These are phyloP conservation scores for Ettlia oleoabundans DNA, from an alignment of 139 green algal genomes.

Conservation along the genomic window DNA sequence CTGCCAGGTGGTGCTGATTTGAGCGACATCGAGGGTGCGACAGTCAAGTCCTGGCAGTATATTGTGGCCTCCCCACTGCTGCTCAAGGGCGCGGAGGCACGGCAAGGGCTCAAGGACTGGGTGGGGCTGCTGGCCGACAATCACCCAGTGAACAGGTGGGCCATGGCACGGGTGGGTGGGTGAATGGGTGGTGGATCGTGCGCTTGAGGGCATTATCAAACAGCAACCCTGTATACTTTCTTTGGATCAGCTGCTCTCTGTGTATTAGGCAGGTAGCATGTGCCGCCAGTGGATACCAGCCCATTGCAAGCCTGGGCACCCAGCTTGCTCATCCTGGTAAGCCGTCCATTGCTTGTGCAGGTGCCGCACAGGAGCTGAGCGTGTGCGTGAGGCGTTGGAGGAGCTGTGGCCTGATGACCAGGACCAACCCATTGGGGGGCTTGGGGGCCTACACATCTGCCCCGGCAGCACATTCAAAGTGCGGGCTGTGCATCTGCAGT, in stretches of 20 bases:
- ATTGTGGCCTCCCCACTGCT: slow-evolving; percentile 45
- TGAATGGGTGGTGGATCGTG: neutral
- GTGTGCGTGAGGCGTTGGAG: slow-evolving; percentile 2
- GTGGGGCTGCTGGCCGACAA: slow-evolving; percentile 48
- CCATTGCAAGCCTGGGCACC: neutral
- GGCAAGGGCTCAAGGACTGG: slow-evolving; percentile 57
- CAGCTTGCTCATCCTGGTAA: neutral
- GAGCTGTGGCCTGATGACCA: slow-evolving; percentile 38
- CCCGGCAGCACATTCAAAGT: slow-evolving; percentile 29
- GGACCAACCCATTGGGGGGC: slow-evolving; percentile 3
- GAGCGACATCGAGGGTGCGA: slow-evolving; percentile 64
- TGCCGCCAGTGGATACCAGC: no score
- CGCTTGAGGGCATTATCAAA: no score
- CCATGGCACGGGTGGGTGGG: neutral
- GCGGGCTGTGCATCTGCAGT: no score
- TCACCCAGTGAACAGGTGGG: slow-evolving; percentile 53
- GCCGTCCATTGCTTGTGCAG: slow-evolving; percentile 8
- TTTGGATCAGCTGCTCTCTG: no score
- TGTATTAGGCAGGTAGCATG: no score
- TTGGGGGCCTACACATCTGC: slow-evolving; percentile 47
- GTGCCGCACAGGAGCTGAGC: slow-evolving; percentile 38
- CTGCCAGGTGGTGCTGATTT: no score
- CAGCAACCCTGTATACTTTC: no score
- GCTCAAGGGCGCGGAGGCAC: slow-evolving; percentile 42
- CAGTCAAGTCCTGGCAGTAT: slow-evolving; percentile 53